phyloP scores from a whole-genome alignment of 108 stramenopile genomes.

The Cyclotella sp. region DNA sequence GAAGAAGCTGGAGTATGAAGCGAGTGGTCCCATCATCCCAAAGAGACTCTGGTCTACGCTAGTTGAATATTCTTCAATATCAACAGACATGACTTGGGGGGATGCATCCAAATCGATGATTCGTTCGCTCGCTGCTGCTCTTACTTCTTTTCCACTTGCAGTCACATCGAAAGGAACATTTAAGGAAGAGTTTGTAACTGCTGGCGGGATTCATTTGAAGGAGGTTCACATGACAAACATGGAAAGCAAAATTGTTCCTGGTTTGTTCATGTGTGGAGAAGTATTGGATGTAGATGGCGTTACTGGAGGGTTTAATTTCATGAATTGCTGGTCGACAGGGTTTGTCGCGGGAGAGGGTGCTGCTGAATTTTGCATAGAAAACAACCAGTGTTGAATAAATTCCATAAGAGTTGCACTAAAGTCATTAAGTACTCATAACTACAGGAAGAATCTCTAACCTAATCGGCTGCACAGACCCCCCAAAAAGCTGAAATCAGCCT shows the following conservation, averaged over 20 bases:
- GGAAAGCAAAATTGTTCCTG: constrained; percentile 73
- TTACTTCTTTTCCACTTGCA: constrained; percentile 63
- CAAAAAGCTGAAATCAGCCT: no score
- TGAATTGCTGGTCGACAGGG: constrained; percentile 90
- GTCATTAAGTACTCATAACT: no score
- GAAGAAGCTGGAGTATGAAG: constrained; percentile 42
- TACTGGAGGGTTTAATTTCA: constrained; percentile 92
- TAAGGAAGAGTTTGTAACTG: constrained; percentile 96
- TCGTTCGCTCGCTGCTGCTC: constrained; percentile 56
- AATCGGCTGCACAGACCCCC: no score
- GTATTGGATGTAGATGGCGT: constrained; percentile 91
- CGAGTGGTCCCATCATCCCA: constrained; percentile 59
- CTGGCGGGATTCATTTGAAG: constrained; percentile 83
- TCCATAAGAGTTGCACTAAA: no score
- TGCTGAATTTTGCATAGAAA: constrained; percentile 36
- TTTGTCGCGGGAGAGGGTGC: constrained; percentile 75
- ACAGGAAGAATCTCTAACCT: no score
- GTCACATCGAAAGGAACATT: constrained; percentile 83
- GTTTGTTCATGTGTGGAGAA: constrained; percentile 87
- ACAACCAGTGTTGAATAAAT: neutral
- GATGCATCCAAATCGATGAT: constrained; percentile 74
- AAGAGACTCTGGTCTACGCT: constrained; percentile 79
- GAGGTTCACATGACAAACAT: constrained; percentile 84
- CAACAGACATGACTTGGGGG: constrained; percentile 60
- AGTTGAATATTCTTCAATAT: constrained; percentile 61